Conservation (phyloP, 345 rosid genomes). For the Arabidopsis arenosa region DNA sequence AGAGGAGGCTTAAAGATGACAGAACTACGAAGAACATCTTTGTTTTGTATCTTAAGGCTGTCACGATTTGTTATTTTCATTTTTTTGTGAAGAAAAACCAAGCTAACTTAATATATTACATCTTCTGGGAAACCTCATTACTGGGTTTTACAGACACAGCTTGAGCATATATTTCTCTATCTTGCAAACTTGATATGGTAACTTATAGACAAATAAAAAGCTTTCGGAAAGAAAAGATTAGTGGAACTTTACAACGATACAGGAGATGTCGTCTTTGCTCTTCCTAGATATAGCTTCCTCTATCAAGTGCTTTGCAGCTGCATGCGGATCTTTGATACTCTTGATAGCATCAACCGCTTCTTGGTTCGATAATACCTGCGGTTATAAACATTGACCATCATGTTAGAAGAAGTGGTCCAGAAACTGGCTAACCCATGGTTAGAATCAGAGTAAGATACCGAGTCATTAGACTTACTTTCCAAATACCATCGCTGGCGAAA, state of each 20-base stretch:
- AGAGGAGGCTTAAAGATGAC: constrained; percentile 14
- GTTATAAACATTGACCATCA: constrained; percentile 19
- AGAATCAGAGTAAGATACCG: neutral
- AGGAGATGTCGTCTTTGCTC: constrained; percentile 93
- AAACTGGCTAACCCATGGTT: neutral
- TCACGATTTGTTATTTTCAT: neutral
- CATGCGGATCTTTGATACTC: constrained; percentile 66
- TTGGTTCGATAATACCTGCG: constrained; percentile 77
- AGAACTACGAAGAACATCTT: neutral
- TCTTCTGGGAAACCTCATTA: constrained; percentile 31
- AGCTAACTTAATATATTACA: constrained; percentile 29
- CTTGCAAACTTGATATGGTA: constrained; percentile 8
- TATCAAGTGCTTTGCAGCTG: constrained; percentile 72
- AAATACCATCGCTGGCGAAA: constrained; percentile 92
- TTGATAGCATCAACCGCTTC: constrained; percentile 69
- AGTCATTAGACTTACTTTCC: constrained; percentile 63
- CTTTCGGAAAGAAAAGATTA: constrained; percentile 25
- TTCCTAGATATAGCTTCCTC: constrained; percentile 68
- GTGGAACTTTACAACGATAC: constrained; percentile 81
- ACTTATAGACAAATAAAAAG: constrained; percentile 11
- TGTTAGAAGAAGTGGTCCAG: neutral
- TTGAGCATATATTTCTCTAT: constrained; percentile 13
- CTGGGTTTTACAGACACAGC: constrained; percentile 8
- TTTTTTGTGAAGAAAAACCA: neutral
- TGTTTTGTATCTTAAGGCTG: constrained; percentile 1